A percentile compares a stretch with the other conserved stretches of the same genome.
phyloP scores from a whole-genome alignment of 2,329 filamentous ascomycete species.

The Pseudogymnoascus sp. region DNA sequence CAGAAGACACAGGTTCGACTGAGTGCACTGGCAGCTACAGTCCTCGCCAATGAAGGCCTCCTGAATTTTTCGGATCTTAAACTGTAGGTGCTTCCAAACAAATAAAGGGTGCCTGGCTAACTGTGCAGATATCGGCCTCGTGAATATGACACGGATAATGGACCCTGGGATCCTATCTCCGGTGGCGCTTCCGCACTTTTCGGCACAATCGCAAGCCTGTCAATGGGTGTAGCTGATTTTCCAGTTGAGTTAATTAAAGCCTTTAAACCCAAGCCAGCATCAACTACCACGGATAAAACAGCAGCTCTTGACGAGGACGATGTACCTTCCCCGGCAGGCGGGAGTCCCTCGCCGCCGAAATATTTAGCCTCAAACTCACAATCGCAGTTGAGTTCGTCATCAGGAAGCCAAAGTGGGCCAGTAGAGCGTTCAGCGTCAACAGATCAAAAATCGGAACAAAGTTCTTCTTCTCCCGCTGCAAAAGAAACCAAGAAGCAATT shows the following conservation, averaged over 20 bases:
- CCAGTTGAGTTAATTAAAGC: slow-evolving; percentile 50
- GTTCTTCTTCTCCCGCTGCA: slow-evolving; percentile 21
- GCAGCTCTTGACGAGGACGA: neutral
- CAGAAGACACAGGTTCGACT: slow-evolving; percentile 60
- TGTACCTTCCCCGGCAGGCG: neutral
- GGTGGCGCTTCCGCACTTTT: slow-evolving; percentile 71
- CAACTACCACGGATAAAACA: neutral
- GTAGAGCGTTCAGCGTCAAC: slow-evolving; percentile 17
- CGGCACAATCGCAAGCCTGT: slow-evolving; percentile 74
- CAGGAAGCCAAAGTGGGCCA: slow-evolving; percentile 15
- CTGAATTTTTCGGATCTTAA: slow-evolving; percentile 67
- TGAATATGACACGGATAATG: slow-evolving; percentile 72
- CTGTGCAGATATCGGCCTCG: slow-evolving; percentile 43
- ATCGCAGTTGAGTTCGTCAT: slow-evolving; percentile 18
- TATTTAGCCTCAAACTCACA: slow-evolving; percentile 16
- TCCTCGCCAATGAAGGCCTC: slow-evolving; percentile 58
- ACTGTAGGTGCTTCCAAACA: slow-evolving; percentile 46
- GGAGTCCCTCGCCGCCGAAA: neutral
- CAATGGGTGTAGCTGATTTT: slow-evolving; percentile 75
- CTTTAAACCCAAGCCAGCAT: slow-evolving; percentile 14
- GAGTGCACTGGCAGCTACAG: slow-evolving; percentile 66
- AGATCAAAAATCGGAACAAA: slow-evolving; percentile 18
- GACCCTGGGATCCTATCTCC: slow-evolving; percentile 72
- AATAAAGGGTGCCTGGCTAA: slow-evolving; percentile 23
- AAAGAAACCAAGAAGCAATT: slow-evolving; percentile 26